Evolutionary conservation across 371 early-diverging fungal genomes (phyloP), one percentile per base, ranked within the genome.

Genomic region (Mucor indicus): DNA sequence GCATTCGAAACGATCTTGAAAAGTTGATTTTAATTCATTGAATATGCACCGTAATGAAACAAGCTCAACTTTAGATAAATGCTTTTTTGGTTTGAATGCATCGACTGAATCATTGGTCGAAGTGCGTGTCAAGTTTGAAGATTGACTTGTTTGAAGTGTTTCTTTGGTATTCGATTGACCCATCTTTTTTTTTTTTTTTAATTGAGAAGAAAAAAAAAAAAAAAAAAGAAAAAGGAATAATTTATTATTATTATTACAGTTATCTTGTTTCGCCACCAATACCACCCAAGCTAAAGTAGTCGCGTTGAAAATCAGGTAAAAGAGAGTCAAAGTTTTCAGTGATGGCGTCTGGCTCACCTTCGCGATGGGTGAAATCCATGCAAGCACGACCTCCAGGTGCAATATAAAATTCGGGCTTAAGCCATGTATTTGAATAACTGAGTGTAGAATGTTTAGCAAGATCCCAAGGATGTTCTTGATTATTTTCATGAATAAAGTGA

Each of bases 211-310:
- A 35, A 37, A 36, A 36, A 15, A 17, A 32, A 43, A 12, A 17
- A 30, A 4, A 43, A 29, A 13, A 19, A 11, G 7, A 33, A n/a
- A 44, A 13, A 44, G 9, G 27, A 19, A 21, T 33, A 23, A 23
- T 27, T 27, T 27, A 7, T 11, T 27, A 27, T 27, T 27, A n/a
- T n/a, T n/a, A n/a, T n/a, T n/a, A n/a, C n/a, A n/a, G n/a, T n/a
- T n/a, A n/a, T n/a, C n/a, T n/a, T n/a, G n/a, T n/a, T n/a, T n/a
- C n/a, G n/a, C 48, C 50, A 31, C 42, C 42, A 15, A 50, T 35
- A 12, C 71, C 71, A 21, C 64, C 71, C 4, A 53, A 39, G 20
- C 37, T 48, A 57, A 71, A 71, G 29, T 71, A 71, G 9, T 35
- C 20, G 2, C 51, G 27, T 43, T 64, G 71, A 30, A 64, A 64